These are phyloP conservation scores for Inga leiocalycina DNA, from an alignment of 306 rosid genomes.

Conservation along the genomic window DNA sequence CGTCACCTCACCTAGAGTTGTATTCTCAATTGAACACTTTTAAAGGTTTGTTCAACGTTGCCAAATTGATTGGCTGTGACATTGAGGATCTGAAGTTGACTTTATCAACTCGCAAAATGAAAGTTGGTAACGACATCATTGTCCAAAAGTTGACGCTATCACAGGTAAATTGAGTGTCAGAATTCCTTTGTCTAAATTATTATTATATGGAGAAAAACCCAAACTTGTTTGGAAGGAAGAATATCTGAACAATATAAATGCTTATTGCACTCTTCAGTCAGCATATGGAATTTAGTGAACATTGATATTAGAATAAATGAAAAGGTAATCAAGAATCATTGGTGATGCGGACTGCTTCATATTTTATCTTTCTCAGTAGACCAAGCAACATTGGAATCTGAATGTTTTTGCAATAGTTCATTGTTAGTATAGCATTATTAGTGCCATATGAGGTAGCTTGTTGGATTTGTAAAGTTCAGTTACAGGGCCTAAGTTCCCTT, in stretches of 20 bases:
- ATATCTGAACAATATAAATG: conserved; percentile 21
- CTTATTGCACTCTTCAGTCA: conserved; percentile 13
- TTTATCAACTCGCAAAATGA: conserved; percentile 83
- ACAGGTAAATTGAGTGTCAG: conserved; percentile 61
- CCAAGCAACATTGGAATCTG: conserved; percentile 16
- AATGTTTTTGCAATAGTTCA: background rate
- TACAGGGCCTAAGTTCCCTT: background rate
- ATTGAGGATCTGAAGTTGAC: conserved; percentile 72
- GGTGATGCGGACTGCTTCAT: conserved; percentile 15
- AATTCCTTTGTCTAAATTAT: conserved; percentile 19
- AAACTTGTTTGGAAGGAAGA: conserved; percentile 1
- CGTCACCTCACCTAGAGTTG: conserved; percentile 1
- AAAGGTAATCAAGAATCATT: background rate
- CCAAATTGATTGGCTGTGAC: conserved; percentile 77
- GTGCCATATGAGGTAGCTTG: conserved; percentile 2
- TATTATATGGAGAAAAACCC: conserved; percentile 15
- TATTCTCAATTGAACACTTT: conserved; percentile 28
- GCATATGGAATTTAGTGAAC: background rate
- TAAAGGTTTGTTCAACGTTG: conserved; percentile 70
- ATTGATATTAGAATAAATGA: conserved; percentile 15
- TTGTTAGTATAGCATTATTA: background rate
- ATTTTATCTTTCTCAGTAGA: conserved; percentile 14
- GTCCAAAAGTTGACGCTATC: conserved; percentile 82
- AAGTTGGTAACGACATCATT: conserved; percentile 78
- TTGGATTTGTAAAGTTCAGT: conserved; percentile 27